A percentile compares a stretch with the other conserved stretches of the same genome.
Evolutionary conservation across 768 basidiomycete genomes (phyloP).

Genomic region (Russula ochroleuca): DNA sequence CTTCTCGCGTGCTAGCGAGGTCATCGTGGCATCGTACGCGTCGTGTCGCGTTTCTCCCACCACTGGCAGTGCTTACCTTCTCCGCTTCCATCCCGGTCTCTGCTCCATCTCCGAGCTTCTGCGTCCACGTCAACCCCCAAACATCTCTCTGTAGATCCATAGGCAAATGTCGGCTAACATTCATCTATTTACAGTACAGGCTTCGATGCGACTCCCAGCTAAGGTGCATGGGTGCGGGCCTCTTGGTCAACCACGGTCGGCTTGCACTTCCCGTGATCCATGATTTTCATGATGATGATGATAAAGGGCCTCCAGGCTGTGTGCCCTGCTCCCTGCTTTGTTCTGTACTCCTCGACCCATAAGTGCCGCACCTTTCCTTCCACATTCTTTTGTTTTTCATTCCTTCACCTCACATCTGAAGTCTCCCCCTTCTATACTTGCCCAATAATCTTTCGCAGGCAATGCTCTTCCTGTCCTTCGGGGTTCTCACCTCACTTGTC

Average conservation of each 20-base stretch:
- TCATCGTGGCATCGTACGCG: too few relatives aligned
- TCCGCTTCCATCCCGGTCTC: too few relatives aligned
- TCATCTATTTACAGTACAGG: too few relatives aligned
- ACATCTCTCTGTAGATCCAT: too few relatives aligned
- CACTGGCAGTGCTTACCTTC: too few relatives aligned
- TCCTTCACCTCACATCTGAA: background rate
- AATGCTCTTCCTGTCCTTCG: background rate
- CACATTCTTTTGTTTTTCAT: background rate
- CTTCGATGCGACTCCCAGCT: background rate
- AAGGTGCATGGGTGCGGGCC: background rate
- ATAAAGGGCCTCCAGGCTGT: background rate
- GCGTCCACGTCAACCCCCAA: too few relatives aligned
- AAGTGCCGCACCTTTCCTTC: background rate
- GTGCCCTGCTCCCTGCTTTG: background rate
- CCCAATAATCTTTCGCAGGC: background rate
- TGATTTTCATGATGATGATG: background rate
- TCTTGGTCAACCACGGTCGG: background rate
- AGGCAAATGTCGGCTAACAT: too few relatives aligned
- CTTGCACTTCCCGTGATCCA: background rate
- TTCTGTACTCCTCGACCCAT: background rate
- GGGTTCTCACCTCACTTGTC: background rate
- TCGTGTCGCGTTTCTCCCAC: too few relatives aligned
- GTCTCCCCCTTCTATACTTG: background rate
- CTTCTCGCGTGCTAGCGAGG: too few relatives aligned
- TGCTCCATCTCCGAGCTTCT: too few relatives aligned